Percentiles rank a stretch among this genome's conserved stretches.
Conservation (phyloP, 495 filamentous ascomycete genomes). For the Poronia punctata region DNA sequence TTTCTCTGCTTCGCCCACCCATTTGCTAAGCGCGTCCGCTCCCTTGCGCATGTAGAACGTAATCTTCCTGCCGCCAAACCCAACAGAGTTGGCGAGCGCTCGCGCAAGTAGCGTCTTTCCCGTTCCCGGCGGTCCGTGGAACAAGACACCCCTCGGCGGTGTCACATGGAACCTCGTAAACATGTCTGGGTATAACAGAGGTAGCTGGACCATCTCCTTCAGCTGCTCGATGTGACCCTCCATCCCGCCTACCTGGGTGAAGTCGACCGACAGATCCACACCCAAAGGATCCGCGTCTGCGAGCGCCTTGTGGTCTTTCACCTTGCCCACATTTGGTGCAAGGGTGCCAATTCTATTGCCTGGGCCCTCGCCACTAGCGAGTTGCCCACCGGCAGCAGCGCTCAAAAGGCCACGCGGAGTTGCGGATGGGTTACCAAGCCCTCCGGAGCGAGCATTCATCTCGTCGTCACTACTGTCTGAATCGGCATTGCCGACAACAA, state of each 20-base stretch:
- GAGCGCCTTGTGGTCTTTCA: constrained; percentile 68
- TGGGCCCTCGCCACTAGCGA: constrained; percentile 55
- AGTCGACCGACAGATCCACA: constrained; percentile 83
- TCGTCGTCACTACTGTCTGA: constrained; percentile 98
- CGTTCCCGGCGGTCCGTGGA: constrained; percentile 94
- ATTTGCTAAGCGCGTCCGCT: constrained; percentile 93
- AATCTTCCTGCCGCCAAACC: constrained; percentile 75
- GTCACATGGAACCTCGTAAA: constrained; percentile 86
- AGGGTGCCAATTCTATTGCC: constrained; percentile 54
- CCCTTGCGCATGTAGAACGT: constrained; percentile 99
- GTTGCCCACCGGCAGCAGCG: constrained; percentile 26
- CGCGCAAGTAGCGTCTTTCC: constrained; percentile 94
- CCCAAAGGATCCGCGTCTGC: constrained; percentile 93
- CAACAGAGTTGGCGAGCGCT: constrained; percentile 77
- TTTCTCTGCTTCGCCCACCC: constrained; percentile 96
- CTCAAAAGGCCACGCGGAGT: constrained; percentile 39
- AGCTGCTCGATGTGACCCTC: constrained; percentile 89
- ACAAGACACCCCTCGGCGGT: constrained; percentile 88
- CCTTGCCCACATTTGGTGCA: constrained; percentile 79
- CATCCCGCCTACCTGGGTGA: constrained; percentile 85
- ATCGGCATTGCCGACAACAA: constrained; percentile 68
- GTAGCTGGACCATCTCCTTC: constrained; percentile 96
- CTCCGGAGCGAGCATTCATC: constrained; percentile 48
- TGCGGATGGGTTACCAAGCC: constrained; percentile 63
- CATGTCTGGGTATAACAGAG: constrained; percentile 90